Evolutionary conservation across 495 filamentous ascomycete species (phyloP).

Genomic region (Aspergillus cavernicola): DNA sequence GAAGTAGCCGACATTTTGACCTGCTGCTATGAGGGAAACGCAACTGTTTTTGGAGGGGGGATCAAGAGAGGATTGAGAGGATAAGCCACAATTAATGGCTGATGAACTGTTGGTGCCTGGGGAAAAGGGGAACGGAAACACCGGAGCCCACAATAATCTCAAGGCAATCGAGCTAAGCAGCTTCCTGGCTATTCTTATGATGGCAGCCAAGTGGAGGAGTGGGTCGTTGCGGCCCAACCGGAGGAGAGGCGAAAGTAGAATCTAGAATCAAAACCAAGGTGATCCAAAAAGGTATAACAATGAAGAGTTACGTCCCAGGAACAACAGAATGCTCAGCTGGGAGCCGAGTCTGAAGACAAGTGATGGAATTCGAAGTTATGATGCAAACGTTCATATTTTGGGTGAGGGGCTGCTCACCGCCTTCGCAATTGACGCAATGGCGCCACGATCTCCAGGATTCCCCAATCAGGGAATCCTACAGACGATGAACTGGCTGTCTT

Average conservation of each 20-base stretch:
- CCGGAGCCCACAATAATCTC: neutral
- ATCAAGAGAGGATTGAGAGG: neutral
- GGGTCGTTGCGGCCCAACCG: constrained; percentile 1
- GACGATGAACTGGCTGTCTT: neutral
- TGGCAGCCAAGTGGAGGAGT: constrained; percentile 9
- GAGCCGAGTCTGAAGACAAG: neutral
- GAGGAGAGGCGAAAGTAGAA: neutral
- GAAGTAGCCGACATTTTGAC: constrained; percentile 26
- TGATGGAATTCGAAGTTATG: neutral
- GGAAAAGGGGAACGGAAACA: constrained; percentile 3
- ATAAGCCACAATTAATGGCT: constrained; percentile 1
- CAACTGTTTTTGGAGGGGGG: neutral
- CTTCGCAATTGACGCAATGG: neutral
- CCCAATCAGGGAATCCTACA: neutral
- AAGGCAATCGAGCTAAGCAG: neutral
- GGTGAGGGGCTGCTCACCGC: constrained; percentile 5
- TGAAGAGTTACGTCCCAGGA: neutral
- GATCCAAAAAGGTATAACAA: neutral
- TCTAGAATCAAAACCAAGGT: neutral
- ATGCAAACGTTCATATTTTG: constrained; percentile 2
- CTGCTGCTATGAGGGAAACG: neutral
- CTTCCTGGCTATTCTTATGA: constrained; percentile 2
- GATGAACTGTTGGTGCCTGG: neutral
- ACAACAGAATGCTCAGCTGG: neutral
- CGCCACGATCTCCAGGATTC: neutral